Evolutionary conservation across 345 rosid genomes (phyloP).

Genomic region (Populus pruinosa): DNA sequence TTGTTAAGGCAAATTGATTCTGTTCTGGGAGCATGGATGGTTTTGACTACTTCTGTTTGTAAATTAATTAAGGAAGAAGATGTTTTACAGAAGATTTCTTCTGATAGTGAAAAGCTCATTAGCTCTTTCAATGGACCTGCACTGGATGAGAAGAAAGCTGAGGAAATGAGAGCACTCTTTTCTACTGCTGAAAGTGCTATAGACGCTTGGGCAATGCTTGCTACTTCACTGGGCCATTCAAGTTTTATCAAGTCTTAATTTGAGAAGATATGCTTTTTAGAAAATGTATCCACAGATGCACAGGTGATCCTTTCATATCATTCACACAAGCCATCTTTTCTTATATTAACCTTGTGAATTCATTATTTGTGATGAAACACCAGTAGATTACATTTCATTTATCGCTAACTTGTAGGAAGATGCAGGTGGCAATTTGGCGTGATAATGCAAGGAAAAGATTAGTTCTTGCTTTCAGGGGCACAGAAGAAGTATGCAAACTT

Average conservation of each 20-base stretch:
- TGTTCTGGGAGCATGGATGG: conserved; percentile 84
- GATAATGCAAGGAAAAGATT: conserved; percentile 71
- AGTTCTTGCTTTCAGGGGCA: conserved; percentile 92
- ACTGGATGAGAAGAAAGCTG: conserved; percentile 62
- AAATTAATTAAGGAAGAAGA: conserved; percentile 53
- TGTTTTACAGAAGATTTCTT: conserved; percentile 28
- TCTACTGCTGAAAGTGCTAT: conserved; percentile 89
- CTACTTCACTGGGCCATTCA: conserved; percentile 89
- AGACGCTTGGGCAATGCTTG: conserved; percentile 99
- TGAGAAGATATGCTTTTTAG: conserved; percentile 86
- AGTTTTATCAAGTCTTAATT: conserved; percentile 94
- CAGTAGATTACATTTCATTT: conserved; percentile 8
- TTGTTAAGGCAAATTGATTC: conserved; percentile 80
- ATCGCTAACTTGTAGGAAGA: conserved; percentile 25
- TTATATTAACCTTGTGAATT: neutral
- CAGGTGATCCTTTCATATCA: conserved; percentile 50
- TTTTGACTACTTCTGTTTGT: conserved; percentile 69
- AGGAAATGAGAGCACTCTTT: conserved; percentile 86
- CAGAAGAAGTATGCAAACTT: conserved; percentile 73
- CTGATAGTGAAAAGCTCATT: conserved; percentile 37
- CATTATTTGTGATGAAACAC: conserved; percentile 2
- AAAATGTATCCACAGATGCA: conserved; percentile 78
- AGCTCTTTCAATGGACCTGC: conserved; percentile 32
- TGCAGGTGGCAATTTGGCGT: conserved; percentile 95
- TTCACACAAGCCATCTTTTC: neutral